phyloP scores from a whole-genome alignment of 2,329 filamentous ascomycete species.

The Cytospora leucostoma region DNA sequence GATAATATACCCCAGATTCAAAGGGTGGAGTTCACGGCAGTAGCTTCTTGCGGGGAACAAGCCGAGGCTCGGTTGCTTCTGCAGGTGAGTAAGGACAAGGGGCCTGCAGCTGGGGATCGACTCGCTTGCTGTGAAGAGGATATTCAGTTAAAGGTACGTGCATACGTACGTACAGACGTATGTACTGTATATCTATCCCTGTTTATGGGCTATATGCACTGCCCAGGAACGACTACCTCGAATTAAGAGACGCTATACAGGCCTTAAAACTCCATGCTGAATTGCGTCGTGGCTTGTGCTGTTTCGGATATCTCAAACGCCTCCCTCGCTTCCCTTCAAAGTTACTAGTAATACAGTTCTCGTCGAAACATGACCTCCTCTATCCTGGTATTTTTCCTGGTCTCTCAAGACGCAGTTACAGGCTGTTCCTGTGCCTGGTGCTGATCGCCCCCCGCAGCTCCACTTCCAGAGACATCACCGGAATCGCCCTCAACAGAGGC shows the following conservation, averaged over 20 bases:
- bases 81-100: slow-evolving; percentile 4
- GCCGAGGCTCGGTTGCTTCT: slow-evolving; percentile 25
- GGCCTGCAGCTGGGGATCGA: neutral
- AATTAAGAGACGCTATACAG: neutral
- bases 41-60: slow-evolving; percentile 24
- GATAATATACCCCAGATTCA: slow-evolving; percentile 5
- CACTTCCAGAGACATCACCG: neutral
- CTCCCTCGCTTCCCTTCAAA: neutral
- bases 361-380: neutral
- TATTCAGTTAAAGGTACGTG: neutral
- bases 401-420: slow-evolving; percentile 7
- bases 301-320: slow-evolving; percentile 20
- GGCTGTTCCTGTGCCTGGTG: slow-evolving; percentile 20
- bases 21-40: neutral
- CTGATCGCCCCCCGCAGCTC: slow-evolving; percentile 2
- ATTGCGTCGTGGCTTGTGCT: slow-evolving; percentile 15
- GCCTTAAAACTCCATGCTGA: slow-evolving; percentile 23
- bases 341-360: slow-evolving; percentile 16
- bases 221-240: neutral
- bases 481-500: slow-evolving; percentile 9
- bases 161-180: too few relatives aligned
- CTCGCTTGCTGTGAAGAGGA: neutral
- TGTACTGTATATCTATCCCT: neutral
- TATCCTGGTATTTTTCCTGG: too few relatives aligned
- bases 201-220: slow-evolving; percentile 12